Evolutionary conservation across 2,329 filamentous ascomycete genomes (phyloP).

Genomic region (Epichloe festucae): DNA sequence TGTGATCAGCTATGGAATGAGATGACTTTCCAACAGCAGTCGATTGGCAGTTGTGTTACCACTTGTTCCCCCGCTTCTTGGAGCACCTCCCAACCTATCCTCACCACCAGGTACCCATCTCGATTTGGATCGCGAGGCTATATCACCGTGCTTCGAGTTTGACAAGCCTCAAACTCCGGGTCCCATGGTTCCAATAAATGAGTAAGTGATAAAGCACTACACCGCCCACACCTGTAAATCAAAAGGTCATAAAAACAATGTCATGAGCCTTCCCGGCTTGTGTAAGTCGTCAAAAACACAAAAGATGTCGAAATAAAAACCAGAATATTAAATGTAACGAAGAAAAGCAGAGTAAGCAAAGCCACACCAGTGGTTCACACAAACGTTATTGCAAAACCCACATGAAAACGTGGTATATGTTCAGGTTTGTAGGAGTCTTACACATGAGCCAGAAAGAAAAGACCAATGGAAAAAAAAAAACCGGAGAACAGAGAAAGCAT

Average conservation of each 20-base stretch:
- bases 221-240: background rate
- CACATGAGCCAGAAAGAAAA: background rate
- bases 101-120: too few relatives aligned
- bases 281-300: slow-evolving; percentile 2
- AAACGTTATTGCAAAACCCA: background rate
- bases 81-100: too few relatives aligned
- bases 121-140: too few relatives aligned
- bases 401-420: background rate
- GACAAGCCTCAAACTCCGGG: slow-evolving; percentile 1
- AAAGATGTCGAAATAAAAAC: background rate
- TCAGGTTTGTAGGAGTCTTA: background rate
- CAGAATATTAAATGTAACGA: background rate
- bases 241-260: background rate
- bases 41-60: too few relatives aligned
- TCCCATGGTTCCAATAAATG: background rate
- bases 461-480: background rate
- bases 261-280: slow-evolving; percentile 1
- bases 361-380: background rate
- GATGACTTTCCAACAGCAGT: too few relatives aligned
- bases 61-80: too few relatives aligned
- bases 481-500: background rate
- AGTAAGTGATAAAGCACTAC: background rate
- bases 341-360: background rate
- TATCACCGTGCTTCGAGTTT: too few relatives aligned
- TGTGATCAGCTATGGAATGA: too few relatives aligned